A percentile compares a stretch with the other conserved stretches of the same genome.
Evolutionary conservation across 129 eudicot species (phyloP).

Genomic region (Escallonia herrerae): DNA sequence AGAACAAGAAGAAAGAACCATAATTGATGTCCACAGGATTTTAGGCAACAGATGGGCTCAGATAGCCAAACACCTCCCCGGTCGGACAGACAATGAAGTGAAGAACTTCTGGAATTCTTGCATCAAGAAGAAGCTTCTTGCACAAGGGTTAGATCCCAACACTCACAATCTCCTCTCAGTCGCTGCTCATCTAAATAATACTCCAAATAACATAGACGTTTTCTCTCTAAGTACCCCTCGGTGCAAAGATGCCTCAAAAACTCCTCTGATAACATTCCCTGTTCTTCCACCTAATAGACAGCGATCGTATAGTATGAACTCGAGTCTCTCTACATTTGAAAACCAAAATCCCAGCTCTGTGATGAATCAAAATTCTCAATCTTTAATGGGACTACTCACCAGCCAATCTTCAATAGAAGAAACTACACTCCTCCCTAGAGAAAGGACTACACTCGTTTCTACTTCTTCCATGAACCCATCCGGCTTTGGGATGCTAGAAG

Average conservation of each 20-base stretch:
- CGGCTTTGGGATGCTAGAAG: conserved; percentile 26
- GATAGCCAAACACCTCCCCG: conserved; percentile 79
- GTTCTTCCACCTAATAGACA: conserved; percentile 8
- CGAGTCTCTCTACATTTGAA: not conserved
- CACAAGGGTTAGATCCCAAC: conserved; percentile 88
- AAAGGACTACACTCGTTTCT: conserved; percentile 22
- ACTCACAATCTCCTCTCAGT: conserved; percentile 81
- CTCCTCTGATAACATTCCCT: not conserved
- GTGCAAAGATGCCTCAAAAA: conserved; percentile 18
- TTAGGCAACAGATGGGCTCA: conserved; percentile 89
- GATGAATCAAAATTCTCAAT: conserved; percentile 1
- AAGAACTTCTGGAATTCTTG: conserved; percentile 93
- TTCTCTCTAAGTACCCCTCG: conserved; percentile 24
- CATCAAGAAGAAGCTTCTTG: conserved; percentile 77
- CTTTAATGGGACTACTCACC: conserved; percentile 29
- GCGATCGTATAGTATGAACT: conserved; percentile 11
- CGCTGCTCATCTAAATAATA: conserved; percentile 25
- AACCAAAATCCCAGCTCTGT: conserved; percentile 26
- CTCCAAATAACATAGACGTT: conserved; percentile 12
- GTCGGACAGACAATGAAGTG: conserved; percentile 81
- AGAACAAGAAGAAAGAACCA: conserved; percentile 71
- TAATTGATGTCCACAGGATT: conserved; percentile 73
- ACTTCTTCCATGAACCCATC: conserved; percentile 24
- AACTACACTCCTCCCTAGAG: conserved; percentile 14
- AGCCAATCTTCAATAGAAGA: conserved; percentile 19